Conservation (phyloP, 306 rosid species). For the Cucurbita argyrosperma region DNA sequence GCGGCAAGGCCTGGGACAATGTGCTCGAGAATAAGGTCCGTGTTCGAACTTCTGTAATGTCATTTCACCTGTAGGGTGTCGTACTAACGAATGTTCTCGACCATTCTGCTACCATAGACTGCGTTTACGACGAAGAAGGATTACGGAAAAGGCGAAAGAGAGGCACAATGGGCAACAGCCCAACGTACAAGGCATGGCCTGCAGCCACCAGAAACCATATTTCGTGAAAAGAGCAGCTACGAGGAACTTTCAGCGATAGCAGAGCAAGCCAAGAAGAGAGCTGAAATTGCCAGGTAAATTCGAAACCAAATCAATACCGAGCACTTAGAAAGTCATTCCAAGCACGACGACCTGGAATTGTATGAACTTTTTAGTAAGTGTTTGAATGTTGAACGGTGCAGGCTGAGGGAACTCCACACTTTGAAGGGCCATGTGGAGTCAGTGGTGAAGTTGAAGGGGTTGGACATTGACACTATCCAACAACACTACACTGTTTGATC, state of each 20-base stretch:
- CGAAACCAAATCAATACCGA: background rate
- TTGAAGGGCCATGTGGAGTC: slow-evolving; percentile 28
- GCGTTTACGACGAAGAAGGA: slow-evolving; percentile 74
- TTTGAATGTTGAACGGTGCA: slow-evolving; percentile 10
- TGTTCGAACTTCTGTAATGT: background rate
- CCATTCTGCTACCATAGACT: slow-evolving; percentile 15
- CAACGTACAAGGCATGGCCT: slow-evolving; percentile 73
- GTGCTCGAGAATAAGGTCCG: slow-evolving; percentile 34
- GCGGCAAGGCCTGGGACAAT: slow-evolving; percentile 63
- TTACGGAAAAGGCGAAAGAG: slow-evolving; percentile 65
- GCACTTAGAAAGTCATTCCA: background rate
- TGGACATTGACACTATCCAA: slow-evolving; percentile 9
- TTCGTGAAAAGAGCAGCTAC: slow-evolving; percentile 13
- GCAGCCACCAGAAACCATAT: slow-evolving; percentile 15
- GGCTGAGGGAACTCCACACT: slow-evolving; percentile 69
- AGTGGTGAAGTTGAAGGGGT: slow-evolving; percentile 3
- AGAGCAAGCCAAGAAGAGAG: slow-evolving; percentile 73
- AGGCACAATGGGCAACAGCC: slow-evolving; percentile 74
- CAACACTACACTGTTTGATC: slow-evolving; percentile 21
- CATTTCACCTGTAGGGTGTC: background rate
- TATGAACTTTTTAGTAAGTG: background rate
- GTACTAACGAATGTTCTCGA: background rate
- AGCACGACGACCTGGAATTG: no score
- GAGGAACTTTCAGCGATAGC: slow-evolving; percentile 43
- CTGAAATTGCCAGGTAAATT: slow-evolving; percentile 67